Evolutionary conservation across 2,329 filamentous ascomycete genomes (phyloP).

Genomic region (Aspergillus sp.): DNA sequence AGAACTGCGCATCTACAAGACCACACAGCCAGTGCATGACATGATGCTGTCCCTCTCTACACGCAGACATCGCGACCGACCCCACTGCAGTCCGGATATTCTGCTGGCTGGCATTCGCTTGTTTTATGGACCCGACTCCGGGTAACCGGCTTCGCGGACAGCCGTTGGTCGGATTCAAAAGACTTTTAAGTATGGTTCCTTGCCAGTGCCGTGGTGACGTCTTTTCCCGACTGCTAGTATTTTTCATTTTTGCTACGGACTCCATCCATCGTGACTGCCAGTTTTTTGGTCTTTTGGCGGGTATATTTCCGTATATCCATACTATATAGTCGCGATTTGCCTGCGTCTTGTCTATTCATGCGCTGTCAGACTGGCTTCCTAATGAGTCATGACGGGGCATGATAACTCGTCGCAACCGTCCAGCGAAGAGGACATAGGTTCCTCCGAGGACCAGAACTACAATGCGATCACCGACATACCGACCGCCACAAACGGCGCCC

Average conservation of each 20-base stretch:
- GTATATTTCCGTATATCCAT: neutral
- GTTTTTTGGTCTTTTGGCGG: neutral
- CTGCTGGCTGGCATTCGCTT: neutral
- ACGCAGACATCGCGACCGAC: neutral
- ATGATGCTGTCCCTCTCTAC: too few relatives aligned
- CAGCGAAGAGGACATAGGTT: conserved; percentile 6
- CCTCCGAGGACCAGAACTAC: conserved; percentile 3
- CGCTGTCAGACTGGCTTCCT: too few relatives aligned
- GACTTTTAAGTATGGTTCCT: too few relatives aligned
- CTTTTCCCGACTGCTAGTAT: neutral
- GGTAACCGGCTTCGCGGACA: conserved; percentile 19
- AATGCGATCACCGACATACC: conserved; percentile 8
- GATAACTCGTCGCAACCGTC: conserved; percentile 7
- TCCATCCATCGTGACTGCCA: neutral
- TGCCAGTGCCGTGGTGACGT: conserved; percentile 2
- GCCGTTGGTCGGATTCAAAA: conserved; percentile 11
- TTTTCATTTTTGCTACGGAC: too few relatives aligned
- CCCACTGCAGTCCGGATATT: neutral
- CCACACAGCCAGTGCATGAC: too few relatives aligned
- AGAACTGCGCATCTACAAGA: too few relatives aligned
- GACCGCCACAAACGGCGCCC: conserved; percentile 3
- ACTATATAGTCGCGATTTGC: neutral
- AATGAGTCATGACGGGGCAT: conserved; percentile 7
- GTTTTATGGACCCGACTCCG: conserved; percentile 9
- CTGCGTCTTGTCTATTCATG: too few relatives aligned